Evolutionary conservation across 441 rosid species (phyloP).

Genomic region (Brassica balearica): DNA sequence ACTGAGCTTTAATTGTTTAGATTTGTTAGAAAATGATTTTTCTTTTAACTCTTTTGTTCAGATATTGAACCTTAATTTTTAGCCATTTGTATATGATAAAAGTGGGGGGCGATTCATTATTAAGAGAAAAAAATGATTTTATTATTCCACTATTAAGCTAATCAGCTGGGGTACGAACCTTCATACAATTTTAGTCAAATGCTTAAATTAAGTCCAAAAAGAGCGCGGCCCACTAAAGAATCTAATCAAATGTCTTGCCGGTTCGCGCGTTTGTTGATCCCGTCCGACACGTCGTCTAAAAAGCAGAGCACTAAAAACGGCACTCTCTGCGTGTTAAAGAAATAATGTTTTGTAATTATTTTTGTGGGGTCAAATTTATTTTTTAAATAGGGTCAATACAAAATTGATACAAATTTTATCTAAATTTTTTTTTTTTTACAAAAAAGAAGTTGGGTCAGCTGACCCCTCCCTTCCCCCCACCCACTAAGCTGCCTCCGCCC

Average conservation of each 20-base stretch:
- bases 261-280: too few relatives aligned
- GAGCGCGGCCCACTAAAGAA: neutral
- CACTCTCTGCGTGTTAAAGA: too few relatives aligned
- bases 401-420: too few relatives aligned
- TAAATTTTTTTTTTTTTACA: too few relatives aligned
- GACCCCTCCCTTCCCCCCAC: too few relatives aligned
- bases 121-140: neutral
- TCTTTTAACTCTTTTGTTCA: neutral
- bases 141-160: neutral
- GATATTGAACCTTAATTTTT: conserved; percentile 15
- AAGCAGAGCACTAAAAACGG: too few relatives aligned
- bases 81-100: conserved; percentile 34
- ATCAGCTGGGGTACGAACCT: neutral
- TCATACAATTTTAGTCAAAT: neutral
- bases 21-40: conserved; percentile 25
- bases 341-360: too few relatives aligned
- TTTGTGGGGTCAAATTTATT: too few relatives aligned
- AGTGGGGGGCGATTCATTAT: conserved; percentile 4
- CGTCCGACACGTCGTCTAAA: too few relatives aligned
- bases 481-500: too few relatives aligned
- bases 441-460: too few relatives aligned
- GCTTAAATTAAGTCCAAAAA: neutral
- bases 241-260: neutral
- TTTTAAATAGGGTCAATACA: too few relatives aligned
- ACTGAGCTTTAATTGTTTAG: conserved; percentile 39